A percentile compares a stretch with the other conserved stretches of the same genome.
phyloP scores from a whole-genome alignment of 305 asterid genomes.

The Plantago rigida region DNA sequence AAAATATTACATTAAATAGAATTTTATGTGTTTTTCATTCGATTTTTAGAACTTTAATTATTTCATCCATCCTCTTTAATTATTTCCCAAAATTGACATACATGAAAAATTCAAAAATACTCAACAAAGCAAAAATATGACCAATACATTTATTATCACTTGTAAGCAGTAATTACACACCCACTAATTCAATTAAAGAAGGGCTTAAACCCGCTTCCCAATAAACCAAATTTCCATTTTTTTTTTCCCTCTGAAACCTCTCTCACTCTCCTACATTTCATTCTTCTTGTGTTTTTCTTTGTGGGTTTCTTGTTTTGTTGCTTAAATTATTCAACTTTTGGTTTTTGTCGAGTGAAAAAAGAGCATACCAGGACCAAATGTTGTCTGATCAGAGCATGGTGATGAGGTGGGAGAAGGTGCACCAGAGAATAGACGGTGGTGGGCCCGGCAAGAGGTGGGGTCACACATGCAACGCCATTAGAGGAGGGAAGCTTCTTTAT shows the following conservation, averaged over 20 bases:
- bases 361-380: not conserved
- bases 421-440: constrained; percentile 35
- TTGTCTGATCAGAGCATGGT: constrained; percentile 26
- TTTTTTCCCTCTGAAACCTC: not conserved
- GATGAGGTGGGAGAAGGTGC: constrained; percentile 85
- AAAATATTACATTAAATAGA: no score
- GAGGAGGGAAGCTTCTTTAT: constrained; percentile 75
- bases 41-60: no score
- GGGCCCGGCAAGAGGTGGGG: constrained; percentile 99
- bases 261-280: not conserved
- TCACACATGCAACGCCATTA: constrained; percentile 88
- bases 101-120: not conserved
- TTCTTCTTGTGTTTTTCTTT: not conserved
- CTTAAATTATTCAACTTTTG: not conserved
- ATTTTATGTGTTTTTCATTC: no score
- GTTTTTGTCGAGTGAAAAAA: not conserved
- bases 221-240: constrained; percentile 19
- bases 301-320: not conserved
- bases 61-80: not conserved
- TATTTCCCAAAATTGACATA: not conserved
- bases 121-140: not conserved
- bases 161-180: constrained; percentile 24
- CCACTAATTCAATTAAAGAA: constrained; percentile 23
- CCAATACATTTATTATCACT: not conserved
- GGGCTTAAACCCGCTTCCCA: constrained; percentile 33